phyloP scores from a whole-genome alignment of 495 filamentous ascomycete species.

The Opeltia flavorubescens region DNA sequence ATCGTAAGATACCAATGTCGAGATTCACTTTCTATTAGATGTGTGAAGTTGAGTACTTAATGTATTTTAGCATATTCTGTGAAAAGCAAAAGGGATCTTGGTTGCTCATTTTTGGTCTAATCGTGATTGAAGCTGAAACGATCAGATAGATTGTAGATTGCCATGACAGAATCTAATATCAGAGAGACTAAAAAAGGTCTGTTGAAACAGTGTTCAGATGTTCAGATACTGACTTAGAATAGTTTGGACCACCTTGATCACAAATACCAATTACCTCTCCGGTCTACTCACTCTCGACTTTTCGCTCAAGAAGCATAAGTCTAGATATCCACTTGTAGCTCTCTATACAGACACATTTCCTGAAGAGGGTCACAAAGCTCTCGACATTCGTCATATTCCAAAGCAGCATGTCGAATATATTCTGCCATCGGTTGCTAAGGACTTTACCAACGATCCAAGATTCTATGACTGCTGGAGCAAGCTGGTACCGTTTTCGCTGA shows the following conservation, averaged over 20 bases:
- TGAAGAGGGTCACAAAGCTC: conserved; percentile 42
- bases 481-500: conserved; percentile 57
- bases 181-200: conserved; percentile 14
- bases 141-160: too few species aligned
- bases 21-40: too few species aligned
- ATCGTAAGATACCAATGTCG: too few species aligned
- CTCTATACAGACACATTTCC: conserved; percentile 64
- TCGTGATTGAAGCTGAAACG: too few species aligned
- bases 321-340: conserved; percentile 58
- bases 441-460: conserved; percentile 46
- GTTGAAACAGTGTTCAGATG: not conserved
- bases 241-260: conserved; percentile 72
- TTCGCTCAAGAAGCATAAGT: conserved; percentile 41
- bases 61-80: too few species aligned
- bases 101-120: too few species aligned
- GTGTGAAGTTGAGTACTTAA: too few species aligned
- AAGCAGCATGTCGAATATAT: conserved; percentile 49
- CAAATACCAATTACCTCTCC: conserved; percentile 57
- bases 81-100: too few species aligned
- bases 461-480: conserved; percentile 83
- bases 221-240: not conserved
- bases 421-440: conserved; percentile 39
- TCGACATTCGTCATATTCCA: conserved; percentile 48
- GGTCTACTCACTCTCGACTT: conserved; percentile 61
- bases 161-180: too few species aligned